These are phyloP conservation scores for Alternaria arbusti DNA, from an alignment of 2,329 filamentous ascomycete species.

Conservation along the genomic window DNA sequence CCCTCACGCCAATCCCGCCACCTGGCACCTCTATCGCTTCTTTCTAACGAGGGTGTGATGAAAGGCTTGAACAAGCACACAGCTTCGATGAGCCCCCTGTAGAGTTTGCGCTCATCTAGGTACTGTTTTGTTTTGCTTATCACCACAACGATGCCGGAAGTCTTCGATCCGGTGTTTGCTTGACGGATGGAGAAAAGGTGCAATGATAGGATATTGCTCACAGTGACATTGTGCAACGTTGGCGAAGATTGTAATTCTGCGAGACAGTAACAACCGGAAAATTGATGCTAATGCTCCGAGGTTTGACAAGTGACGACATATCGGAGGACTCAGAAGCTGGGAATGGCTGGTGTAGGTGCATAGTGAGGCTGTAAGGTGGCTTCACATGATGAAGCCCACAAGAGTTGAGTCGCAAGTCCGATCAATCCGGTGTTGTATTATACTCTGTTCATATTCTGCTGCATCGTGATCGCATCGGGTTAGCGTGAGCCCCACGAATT, in stretches of 20 bases:
- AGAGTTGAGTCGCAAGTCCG: not conserved
- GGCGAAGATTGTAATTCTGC: too few species aligned
- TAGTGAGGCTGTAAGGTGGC: not conserved
- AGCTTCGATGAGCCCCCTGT: not conserved
- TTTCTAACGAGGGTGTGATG: not conserved
- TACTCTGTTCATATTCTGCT: not conserved
- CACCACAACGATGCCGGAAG: conserved; percentile 13
- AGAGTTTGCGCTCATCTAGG: too few species aligned
- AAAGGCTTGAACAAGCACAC: conserved; percentile 8
- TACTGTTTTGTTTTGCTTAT: conserved; percentile 17
- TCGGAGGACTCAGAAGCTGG: not conserved
- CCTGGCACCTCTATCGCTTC: conserved; percentile 13
- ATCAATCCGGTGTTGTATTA: not conserved
- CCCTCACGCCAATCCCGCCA: conserved; percentile 23
- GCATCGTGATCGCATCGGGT: not conserved
- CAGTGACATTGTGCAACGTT: too few species aligned
- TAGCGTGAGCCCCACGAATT: not conserved
- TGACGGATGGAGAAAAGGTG: conserved; percentile 17
- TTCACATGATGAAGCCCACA: not conserved
- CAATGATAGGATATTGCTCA: too few species aligned
- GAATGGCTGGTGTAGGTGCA: not conserved
- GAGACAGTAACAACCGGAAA: too few species aligned
- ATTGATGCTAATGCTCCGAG: too few species aligned
- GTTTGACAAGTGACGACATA: too few species aligned
- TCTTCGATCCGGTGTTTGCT: conserved; percentile 11